A percentile compares a stretch with the other conserved stretches of the same genome.
These are phyloP conservation scores for Geotrichum europaeum DNA, from an alignment of 1,139 yeast species.

Conservation along the genomic window DNA sequence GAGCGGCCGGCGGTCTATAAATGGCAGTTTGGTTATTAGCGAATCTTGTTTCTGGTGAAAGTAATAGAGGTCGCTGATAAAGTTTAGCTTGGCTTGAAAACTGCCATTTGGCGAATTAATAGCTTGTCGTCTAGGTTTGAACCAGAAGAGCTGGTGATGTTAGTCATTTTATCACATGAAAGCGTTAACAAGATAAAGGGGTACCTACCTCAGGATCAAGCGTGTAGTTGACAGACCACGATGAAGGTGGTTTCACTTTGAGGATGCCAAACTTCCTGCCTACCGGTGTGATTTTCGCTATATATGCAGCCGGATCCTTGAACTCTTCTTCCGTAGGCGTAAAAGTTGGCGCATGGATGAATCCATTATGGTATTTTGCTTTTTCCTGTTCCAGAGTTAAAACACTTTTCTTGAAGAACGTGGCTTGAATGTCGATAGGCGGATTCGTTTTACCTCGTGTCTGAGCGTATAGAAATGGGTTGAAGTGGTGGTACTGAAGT, in stretches of 20 bases:
- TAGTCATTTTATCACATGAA: not conserved
- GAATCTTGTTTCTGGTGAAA: conserved; percentile 33
- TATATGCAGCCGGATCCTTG: conserved; percentile 42
- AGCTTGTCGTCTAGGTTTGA: conserved; percentile 49
- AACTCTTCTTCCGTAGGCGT: conserved; percentile 43
- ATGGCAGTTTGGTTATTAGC: conserved; percentile 32
- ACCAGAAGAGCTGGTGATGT: conserved; percentile 34
- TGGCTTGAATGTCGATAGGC: not conserved
- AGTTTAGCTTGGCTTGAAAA: conserved; percentile 27
- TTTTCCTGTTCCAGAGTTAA: conserved; percentile 18
- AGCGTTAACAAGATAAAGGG: conserved; percentile 24
- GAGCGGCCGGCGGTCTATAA: conserved; percentile 36
- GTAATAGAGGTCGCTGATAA: conserved; percentile 30
- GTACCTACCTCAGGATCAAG: conserved; percentile 21
- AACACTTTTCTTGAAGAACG: conserved; percentile 21
- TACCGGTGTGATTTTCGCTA: conserved; percentile 42
- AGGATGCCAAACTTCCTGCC: conserved; percentile 66
- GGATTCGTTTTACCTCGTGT: conserved; percentile 7
- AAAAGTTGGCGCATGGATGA: conserved; percentile 45
- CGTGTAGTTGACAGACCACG: not conserved
- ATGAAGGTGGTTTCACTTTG: conserved; percentile 53
- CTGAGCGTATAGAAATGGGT: conserved; percentile 4
- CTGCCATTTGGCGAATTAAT: conserved; percentile 37
- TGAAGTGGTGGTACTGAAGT: not conserved
- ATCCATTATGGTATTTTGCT: conserved; percentile 17